phyloP scores from a whole-genome alignment of 169 alveolate genomes.

The Eimeria nieschulzi region DNA sequence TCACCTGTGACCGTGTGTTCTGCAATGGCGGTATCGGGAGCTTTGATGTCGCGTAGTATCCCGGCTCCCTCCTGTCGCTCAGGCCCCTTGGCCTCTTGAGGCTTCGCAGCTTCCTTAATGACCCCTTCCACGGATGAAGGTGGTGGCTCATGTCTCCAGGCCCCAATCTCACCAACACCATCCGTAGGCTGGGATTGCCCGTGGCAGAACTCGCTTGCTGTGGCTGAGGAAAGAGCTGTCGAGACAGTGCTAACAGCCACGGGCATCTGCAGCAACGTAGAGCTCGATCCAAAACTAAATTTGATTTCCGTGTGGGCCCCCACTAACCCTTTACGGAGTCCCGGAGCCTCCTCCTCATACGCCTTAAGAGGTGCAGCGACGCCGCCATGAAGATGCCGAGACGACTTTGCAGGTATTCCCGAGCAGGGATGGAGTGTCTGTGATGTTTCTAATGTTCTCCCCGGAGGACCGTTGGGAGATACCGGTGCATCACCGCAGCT shows the following conservation, averaged over 20 bases:
- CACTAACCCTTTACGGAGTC: too few relatives aligned
- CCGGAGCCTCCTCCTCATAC: too few relatives aligned
- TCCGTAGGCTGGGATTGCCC: background rate
- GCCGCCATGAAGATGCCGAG: too few relatives aligned
- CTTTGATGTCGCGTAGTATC: background rate
- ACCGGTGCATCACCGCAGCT: too few relatives aligned
- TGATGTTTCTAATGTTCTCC: too few relatives aligned
- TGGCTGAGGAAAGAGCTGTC: conserved; percentile 1
- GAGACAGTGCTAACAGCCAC: conserved; percentile 12
- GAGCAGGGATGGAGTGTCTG: too few relatives aligned
- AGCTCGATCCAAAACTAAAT: background rate
- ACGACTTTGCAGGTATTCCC: too few relatives aligned
- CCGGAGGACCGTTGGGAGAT: too few relatives aligned
- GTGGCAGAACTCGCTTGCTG: conserved; percentile 8
- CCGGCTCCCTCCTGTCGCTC: conserved; percentile 3
- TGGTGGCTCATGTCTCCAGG: background rate
- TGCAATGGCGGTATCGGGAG: background rate
- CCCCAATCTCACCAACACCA: background rate
- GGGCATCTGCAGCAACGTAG: conserved; percentile 5
- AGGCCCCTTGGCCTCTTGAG: background rate
- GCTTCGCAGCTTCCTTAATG: background rate
- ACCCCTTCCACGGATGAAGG: background rate
- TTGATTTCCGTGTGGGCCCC: background rate
- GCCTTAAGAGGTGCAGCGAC: too few relatives aligned
- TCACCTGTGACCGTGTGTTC: background rate